phyloP scores from a whole-genome alignment of 306 rosid species.

The Trifolium pratense region DNA sequence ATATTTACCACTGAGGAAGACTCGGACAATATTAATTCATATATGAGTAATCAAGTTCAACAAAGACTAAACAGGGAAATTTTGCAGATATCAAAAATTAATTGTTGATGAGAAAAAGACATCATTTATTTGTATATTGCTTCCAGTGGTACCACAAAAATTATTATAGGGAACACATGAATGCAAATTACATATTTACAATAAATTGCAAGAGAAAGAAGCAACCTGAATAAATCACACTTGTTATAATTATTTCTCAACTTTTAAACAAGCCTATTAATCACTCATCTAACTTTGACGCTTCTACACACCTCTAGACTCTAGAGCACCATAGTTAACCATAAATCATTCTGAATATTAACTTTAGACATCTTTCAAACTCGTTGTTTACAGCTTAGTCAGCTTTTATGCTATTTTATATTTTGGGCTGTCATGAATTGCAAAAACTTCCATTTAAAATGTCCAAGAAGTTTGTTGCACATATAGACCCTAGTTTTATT shows the following conservation, averaged over 20 bases:
- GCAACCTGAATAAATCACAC: slow-evolving; percentile 9
- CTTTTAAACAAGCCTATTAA: slow-evolving; percentile 21
- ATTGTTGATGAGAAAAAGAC: background rate
- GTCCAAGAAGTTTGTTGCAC: background rate
- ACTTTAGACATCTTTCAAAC: slow-evolving; percentile 30
- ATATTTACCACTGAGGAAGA: slow-evolving; percentile 5
- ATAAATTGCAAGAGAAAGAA: slow-evolving; percentile 15
- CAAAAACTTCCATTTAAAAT: background rate
- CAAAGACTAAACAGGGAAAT: slow-evolving; percentile 6
- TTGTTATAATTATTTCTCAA: slow-evolving; percentile 33
- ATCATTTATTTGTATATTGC: slow-evolving; percentile 9
- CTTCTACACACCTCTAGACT: slow-evolving; percentile 11
- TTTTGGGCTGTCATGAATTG: background rate
- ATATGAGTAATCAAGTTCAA: slow-evolving; percentile 5
- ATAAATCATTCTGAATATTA: slow-evolving; percentile 1
- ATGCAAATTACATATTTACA: slow-evolving; percentile 25
- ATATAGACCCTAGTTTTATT: background rate
- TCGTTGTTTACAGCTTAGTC: slow-evolving; percentile 11
- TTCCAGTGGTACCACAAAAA: background rate
- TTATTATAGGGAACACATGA: slow-evolving; percentile 16
- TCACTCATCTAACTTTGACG: slow-evolving; percentile 20
- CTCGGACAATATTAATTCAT: slow-evolving; percentile 10
- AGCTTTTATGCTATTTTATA: slow-evolving; percentile 23
- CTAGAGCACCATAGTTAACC: slow-evolving; percentile 29
- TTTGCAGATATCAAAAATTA: slow-evolving; percentile 20